These are phyloP conservation scores for Aspergillus persii DNA, from an alignment of 2,329 filamentous ascomycete species.

Conservation along the genomic window DNA sequence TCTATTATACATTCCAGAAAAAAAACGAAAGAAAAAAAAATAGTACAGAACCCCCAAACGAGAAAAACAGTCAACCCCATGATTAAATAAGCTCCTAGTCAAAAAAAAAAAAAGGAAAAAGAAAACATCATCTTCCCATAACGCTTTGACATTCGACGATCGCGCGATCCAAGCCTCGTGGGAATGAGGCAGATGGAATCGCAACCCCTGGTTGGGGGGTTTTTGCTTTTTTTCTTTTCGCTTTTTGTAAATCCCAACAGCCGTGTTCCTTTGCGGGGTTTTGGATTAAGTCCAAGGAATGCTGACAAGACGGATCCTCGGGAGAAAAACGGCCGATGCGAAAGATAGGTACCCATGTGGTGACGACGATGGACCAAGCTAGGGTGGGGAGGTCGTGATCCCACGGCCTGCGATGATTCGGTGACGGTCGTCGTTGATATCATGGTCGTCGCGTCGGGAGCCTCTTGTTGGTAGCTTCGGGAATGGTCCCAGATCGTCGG, in stretches of 20 bases:
- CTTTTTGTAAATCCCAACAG: not conserved
- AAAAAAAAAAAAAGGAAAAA: constrained; percentile 9
- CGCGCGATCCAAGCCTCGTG: constrained; percentile 1
- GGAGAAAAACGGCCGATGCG: constrained; percentile 2
- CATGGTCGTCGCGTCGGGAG: not conserved
- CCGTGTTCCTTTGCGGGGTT: not conserved
- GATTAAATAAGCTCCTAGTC: constrained; percentile 5
- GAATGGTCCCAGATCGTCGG: not conserved
- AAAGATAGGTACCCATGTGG: constrained; percentile 4
- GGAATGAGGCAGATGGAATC: not conserved
- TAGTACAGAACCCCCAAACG: constrained; percentile 14
- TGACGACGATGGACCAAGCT: not conserved
- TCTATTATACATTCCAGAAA: constrained; percentile 36
- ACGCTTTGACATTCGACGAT: constrained; percentile 5
- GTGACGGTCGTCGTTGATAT: not conserved
- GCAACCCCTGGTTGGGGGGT: constrained; percentile 1
- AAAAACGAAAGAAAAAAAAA: constrained; percentile 11
- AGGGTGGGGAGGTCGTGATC: not conserved
- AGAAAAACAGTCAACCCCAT: constrained; percentile 6
- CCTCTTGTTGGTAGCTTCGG: not conserved
- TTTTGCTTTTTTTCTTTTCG: not conserved
- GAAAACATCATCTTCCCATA: constrained; percentile 3
- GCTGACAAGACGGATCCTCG: not conserved
- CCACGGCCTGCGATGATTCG: not conserved
- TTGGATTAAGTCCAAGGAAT: not conserved